Percentiles rank a stretch among this genome's conserved stretches.
phyloP scores from a whole-genome alignment of 768 basidiomycete genomes.

The Sarcodon aspratus region DNA sequence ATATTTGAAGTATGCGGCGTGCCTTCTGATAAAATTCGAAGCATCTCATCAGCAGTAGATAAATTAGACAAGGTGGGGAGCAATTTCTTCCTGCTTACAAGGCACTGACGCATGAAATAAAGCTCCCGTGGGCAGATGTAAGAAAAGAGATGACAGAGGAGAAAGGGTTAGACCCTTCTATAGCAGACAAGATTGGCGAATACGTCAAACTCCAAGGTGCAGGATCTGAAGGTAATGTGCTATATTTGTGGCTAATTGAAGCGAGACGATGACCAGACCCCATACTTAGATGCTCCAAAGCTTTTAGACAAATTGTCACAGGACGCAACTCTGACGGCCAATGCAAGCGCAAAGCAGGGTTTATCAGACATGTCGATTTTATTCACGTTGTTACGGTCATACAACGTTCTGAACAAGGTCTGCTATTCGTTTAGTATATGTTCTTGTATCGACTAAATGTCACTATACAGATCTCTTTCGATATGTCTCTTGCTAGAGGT shows the following conservation, averaged over 20 bases:
- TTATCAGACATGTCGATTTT: constrained; percentile 78
- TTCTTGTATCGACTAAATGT: not conserved
- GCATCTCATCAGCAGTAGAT: constrained; percentile 94
- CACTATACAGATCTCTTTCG: constrained; percentile 74
- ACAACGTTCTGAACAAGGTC: constrained; percentile 70
- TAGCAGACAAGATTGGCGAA: constrained; percentile 92
- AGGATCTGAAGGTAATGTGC: not conserved
- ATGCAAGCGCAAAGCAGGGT: constrained; percentile 70
- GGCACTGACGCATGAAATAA: not conserved
- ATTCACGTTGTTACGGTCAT: constrained; percentile 74
- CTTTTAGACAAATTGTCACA: constrained; percentile 61
- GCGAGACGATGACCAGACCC: not conserved
- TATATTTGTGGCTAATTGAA: no score
- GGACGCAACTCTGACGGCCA: constrained; percentile 54
- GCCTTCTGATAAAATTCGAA: constrained; percentile 75
- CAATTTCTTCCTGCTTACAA: not conserved
- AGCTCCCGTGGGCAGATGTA: constrained; percentile 87
- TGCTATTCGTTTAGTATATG: constrained; percentile 2
- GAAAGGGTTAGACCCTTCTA: constrained; percentile 71
- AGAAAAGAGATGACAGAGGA: constrained; percentile 95
- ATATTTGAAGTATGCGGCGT: constrained; percentile 97
- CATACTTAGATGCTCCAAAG: constrained; percentile 53
- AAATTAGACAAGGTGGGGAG: constrained; percentile 86
- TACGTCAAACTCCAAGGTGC: constrained; percentile 93
- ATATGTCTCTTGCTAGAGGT: constrained; percentile 93